phyloP scores from a whole-genome alignment of 2,329 filamentous ascomycete genomes.

The Emmonsiellopsis sp. region DNA sequence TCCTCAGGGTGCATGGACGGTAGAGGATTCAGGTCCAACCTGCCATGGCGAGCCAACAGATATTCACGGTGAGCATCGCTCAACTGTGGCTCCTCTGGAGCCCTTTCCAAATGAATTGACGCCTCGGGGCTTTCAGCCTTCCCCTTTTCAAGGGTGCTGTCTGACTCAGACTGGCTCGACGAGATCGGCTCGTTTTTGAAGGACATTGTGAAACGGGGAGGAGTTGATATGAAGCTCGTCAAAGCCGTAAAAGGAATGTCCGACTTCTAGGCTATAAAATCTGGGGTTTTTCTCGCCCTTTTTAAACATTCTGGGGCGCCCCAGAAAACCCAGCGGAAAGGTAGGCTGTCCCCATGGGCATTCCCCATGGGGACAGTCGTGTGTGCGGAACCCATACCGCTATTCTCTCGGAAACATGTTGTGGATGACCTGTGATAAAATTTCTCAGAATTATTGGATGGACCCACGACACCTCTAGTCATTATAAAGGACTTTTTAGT shows the following conservation, averaged over 20 bases:
- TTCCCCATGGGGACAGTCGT: neutral
- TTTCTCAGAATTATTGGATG: no score
- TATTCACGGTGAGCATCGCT: constrained; percentile 30
- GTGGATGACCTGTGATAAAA: neutral
- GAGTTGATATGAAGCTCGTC: neutral
- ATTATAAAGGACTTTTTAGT: no score
- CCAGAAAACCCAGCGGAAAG: neutral
- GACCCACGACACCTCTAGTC: no score
- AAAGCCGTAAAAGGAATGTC: no score
- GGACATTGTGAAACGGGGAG: neutral
- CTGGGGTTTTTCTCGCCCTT: neutral
- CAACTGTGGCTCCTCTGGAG: neutral
- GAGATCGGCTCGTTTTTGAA: neutral
- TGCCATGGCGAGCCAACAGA: constrained; percentile 44
- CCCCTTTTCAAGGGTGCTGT: neutral
- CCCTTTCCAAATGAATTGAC: neutral
- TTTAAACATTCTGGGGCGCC: neutral
- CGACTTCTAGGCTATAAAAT: neutral
- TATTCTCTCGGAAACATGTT: neutral
- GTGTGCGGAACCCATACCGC: neutral
- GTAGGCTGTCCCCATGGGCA: neutral
- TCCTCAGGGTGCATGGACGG: constrained; percentile 42
- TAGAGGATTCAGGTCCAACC: constrained; percentile 44
- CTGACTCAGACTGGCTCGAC: neutral
- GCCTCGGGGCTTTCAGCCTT: neutral